Base-by-base conservation (phyloP, 768 basidiomycete genomes). In the Podaxis sp. region DNA sequence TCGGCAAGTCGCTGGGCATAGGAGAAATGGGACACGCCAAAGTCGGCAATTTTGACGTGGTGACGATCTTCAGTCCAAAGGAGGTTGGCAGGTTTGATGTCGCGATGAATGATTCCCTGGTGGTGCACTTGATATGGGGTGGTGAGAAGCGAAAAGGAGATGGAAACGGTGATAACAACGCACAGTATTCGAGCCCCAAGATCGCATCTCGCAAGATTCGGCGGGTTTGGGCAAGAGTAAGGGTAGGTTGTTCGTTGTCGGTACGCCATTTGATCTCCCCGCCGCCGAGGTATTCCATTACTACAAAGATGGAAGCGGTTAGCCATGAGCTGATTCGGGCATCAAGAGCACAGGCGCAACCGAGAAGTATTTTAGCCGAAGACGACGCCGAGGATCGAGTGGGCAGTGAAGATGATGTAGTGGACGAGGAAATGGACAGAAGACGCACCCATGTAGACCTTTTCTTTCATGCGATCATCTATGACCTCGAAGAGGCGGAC, bases 41-140 rank as follows among this genome's bases (percentile, higher is more conserved):
- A 98, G 75, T 99, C 97, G 27, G 90, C 93, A 62, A 99, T 98
- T 75, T 99, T 99, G 75, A 98, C 95, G 61, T 84, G 85, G 61
- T 85, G 84, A 56, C 91, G 87, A 76, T 96, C 91, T 27, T 82
- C 81, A 2, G 90, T 90, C 87, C 92, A 94, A 28, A 99, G 82
- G 23, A 99, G 86, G 73, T 99, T 99, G 50, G 95, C 93, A 27
- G 97, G 97, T 71, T 99, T 99, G 78, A 99, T 98, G 76, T 99
- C 97, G 60, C 97, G 92, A 75, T 99, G 97, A 53, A 99, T 98
- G 72, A 99, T 98, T 23, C 96, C 97, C 70, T 98, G 95, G 68
- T 90, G 85, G 71, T 99, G 97, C 1, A 99, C 96, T 98, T 69
- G n/a, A 59, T 55, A 56, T 35, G 58, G 14, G 54, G 62, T 67